Percentiles rank a stretch among this genome's conserved stretches.
Conservation (phyloP, 2,329 filamentous ascomycete genomes). For the Scopulariopsis brevicaulis region DNA sequence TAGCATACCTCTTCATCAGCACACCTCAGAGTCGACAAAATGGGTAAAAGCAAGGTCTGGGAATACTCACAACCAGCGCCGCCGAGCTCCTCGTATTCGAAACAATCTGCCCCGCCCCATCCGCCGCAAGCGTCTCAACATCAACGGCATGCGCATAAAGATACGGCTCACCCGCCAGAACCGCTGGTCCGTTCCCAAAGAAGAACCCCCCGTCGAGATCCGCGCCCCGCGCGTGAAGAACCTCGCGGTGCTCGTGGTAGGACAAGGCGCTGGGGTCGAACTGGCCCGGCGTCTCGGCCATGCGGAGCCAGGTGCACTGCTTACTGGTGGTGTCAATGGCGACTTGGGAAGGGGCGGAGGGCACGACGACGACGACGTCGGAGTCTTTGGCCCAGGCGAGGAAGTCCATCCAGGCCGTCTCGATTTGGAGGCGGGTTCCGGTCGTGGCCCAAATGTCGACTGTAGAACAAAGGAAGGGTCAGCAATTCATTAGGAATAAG, state of each 20-base stretch:
- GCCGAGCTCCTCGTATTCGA: neutral
- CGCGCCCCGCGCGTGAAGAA: neutral
- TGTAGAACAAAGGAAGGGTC: neutral
- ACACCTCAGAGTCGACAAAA: neutral
- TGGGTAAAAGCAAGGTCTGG: too few relatives aligned
- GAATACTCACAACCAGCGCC: neutral
- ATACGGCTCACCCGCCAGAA: neutral
- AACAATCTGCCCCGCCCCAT: neutral
- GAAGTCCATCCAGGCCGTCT: neutral
- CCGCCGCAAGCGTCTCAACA: neutral
- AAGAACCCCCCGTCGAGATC: neutral
- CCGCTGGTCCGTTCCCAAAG: neutral
- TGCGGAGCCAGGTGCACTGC: neutral
- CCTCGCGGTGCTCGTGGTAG: neutral
- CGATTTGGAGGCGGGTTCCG: neutral
- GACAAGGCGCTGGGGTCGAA: too few relatives aligned
- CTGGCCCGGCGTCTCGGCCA: too few relatives aligned
- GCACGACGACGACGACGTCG: neutral
- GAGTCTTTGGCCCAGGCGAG: neutral
- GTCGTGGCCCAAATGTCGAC: neutral
- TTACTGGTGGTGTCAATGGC: too few relatives aligned
- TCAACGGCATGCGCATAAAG: neutral
- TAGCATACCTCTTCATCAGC: neutral
- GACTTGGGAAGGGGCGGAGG: neutral
- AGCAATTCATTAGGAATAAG: too few relatives aligned